Percentiles rank a stretch among this genome's conserved stretches.
phyloP scores from a whole-genome alignment of 2,329 filamentous ascomycete genomes.

The Ramularia endophylla region DNA sequence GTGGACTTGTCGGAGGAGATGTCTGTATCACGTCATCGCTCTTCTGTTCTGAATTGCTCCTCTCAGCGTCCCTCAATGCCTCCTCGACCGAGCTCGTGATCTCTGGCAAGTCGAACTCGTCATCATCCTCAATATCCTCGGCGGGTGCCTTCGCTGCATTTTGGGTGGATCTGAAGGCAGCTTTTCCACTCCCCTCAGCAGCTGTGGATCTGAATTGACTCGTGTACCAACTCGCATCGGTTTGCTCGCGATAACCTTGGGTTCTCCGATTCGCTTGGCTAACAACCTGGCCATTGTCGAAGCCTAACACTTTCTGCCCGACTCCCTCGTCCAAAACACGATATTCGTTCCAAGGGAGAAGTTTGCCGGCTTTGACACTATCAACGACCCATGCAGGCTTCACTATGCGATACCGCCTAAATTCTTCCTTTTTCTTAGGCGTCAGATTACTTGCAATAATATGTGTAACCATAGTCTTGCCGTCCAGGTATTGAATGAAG shows the following conservation, averaged over 20 bases:
- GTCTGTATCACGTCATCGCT: slow-evolving; percentile 7
- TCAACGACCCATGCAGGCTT: slow-evolving; percentile 94
- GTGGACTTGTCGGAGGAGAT: slow-evolving; percentile 16
- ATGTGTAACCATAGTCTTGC: slow-evolving; percentile 87
- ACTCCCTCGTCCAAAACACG: slow-evolving; percentile 78
- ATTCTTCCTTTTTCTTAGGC: slow-evolving; percentile 88
- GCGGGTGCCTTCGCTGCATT: slow-evolving; percentile 29
- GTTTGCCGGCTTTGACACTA: slow-evolving; percentile 70
- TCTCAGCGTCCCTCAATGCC: slow-evolving; percentile 20
- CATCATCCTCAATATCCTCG: slow-evolving; percentile 25
- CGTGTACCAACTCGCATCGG: slow-evolving; percentile 75
- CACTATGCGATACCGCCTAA: slow-evolving; percentile 80
- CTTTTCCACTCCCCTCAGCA: slow-evolving; percentile 1
- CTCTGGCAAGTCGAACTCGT: slow-evolving; percentile 26
- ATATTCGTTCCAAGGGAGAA: slow-evolving; percentile 83
- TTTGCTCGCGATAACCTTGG: slow-evolving; percentile 72
- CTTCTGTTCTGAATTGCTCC: not conserved
- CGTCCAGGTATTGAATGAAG: slow-evolving; percentile 90
- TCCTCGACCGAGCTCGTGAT: slow-evolving; percentile 32
- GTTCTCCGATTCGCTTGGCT: slow-evolving; percentile 58
- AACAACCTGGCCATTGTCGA: slow-evolving; percentile 56
- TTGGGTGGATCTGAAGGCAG: slow-evolving; percentile 20
- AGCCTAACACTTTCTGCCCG: slow-evolving; percentile 69
- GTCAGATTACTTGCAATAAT: slow-evolving; percentile 89
- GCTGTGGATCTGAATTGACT: slow-evolving; percentile 50